phyloP scores from a whole-genome alignment of 192 early-diverging fungal genomes.

The Umbelopsis ramanniana region DNA sequence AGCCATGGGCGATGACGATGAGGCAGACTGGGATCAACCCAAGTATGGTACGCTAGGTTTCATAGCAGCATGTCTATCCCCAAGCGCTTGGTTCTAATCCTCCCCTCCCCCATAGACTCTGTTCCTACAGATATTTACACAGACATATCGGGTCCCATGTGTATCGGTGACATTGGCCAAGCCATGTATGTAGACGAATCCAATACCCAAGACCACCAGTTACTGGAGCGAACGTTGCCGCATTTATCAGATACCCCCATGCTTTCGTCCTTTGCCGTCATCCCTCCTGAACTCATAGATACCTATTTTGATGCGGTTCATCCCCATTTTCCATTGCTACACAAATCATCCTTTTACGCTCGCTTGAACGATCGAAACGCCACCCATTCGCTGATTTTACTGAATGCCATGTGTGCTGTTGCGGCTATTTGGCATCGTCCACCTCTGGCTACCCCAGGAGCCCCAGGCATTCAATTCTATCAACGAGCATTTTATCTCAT shows the following conservation, averaged over 20 bases:
- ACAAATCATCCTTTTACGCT: conserved; percentile 27
- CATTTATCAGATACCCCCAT: conserved; percentile 16
- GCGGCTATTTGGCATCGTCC: conserved; percentile 27
- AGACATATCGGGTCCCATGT: conserved; percentile 8
- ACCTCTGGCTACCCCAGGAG: background rate
- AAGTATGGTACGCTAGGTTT: background rate
- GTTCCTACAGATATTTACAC: background rate
- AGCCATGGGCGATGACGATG: background rate
- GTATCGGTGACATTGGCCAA: conserved; percentile 10
- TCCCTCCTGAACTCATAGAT: conserved; percentile 35
- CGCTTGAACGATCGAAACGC: conserved; percentile 18
- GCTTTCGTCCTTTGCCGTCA: background rate
- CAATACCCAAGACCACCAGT: background rate
- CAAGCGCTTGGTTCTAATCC: no score
- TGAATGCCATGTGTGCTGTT: conserved; percentile 44
- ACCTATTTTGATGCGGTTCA: conserved; percentile 56
- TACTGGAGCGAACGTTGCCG: conserved; percentile 5
- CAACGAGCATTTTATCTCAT: conserved; percentile 29
- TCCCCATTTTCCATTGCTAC: conserved; percentile 53
- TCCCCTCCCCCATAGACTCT: background rate
- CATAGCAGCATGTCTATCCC: no score
- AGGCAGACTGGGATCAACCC: conserved; percentile 14
- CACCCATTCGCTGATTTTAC: conserved; percentile 24
- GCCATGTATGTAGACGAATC: conserved; percentile 6
- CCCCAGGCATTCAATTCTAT: conserved; percentile 35